phyloP scores from a whole-genome alignment of 2,329 filamentous ascomycete genomes.

The Botrytis pseudocinerea region DNA sequence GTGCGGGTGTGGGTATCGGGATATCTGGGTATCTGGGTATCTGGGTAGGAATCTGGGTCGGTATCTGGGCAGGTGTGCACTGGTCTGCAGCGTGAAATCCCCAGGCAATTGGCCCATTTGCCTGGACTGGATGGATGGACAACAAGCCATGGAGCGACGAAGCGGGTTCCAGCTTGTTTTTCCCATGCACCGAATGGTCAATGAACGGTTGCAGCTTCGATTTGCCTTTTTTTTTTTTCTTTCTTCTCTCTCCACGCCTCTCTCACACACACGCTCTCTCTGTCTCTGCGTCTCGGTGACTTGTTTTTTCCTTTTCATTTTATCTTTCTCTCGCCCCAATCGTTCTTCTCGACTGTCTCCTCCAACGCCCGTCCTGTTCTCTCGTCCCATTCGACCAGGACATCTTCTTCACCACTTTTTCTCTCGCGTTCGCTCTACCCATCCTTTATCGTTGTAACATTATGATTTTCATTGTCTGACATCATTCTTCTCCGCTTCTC shows the following conservation, averaged over 20 bases:
- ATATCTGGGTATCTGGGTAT: too few relatives aligned
- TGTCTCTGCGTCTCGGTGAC: background rate
- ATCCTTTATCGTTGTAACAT: background rate
- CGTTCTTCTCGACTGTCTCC: background rate
- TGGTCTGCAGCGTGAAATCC: background rate
- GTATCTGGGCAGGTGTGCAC: too few relatives aligned
- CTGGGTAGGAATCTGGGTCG: too few relatives aligned
- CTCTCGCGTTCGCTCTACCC: background rate
- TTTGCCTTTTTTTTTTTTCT: background rate
- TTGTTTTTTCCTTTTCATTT: background rate
- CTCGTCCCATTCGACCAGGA: background rate
- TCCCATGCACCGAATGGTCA: conserved; percentile 1
- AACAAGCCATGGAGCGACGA: background rate
- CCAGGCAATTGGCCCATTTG: background rate
- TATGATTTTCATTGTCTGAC: conserved; percentile 16
- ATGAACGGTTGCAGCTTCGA: conserved; percentile 1
- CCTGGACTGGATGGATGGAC: background rate
- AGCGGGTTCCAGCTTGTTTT: conserved; percentile 4
- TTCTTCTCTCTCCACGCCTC: background rate
- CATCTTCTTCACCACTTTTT: background rate
- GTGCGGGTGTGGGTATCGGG: too few relatives aligned
- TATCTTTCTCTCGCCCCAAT: background rate
- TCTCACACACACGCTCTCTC: background rate
- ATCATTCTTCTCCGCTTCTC: conserved; percentile 17
- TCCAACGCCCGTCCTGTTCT: background rate